phyloP scores from a whole-genome alignment of 148 eudicot genomes.

The Spergularia marina region DNA sequence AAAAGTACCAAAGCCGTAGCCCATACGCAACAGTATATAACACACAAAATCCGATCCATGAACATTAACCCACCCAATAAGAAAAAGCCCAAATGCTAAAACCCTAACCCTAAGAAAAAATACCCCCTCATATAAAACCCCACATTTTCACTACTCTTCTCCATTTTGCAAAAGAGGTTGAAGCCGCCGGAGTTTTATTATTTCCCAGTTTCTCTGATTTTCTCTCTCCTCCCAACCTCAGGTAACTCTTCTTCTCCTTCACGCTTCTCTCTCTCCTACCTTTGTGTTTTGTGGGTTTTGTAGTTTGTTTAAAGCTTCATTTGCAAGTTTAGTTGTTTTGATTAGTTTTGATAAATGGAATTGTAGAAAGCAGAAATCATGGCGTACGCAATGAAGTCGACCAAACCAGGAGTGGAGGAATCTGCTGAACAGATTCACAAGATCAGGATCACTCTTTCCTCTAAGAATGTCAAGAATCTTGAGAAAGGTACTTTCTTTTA shows the following conservation, averaged over 20 bases:
- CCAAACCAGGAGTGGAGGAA: conserved; percentile 78
- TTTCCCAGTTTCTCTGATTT: neutral
- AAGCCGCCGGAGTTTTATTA: conserved; percentile 7
- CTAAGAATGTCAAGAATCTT: conserved; percentile 85
- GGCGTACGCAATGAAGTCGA: conserved; percentile 74
- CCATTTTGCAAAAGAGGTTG: conserved; percentile 15
- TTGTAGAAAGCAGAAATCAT: conserved; percentile 25
- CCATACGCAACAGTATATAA: no score
- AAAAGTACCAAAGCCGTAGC: no score
- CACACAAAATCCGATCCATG: neutral
- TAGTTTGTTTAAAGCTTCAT: neutral
- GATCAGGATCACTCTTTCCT: conserved; percentile 91
- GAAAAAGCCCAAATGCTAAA: conserved; percentile 18
- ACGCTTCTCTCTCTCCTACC: neutral
- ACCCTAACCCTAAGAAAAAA: conserved; percentile 29
- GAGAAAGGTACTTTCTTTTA: conserved; percentile 64
- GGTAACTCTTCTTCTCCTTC: neutral
- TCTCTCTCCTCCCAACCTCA: neutral
- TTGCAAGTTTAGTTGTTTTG: neutral
- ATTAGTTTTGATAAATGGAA: neutral
- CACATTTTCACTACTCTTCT: neutral
- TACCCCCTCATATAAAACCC: neutral
- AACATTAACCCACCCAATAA: neutral
- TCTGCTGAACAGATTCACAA: conserved; percentile 69
- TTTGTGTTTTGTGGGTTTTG: no score